A percentile compares a stretch with the other conserved stretches of the same genome.
Evolutionary conservation across 2,329 filamentous ascomycete species (phyloP).

Genomic region (Cercospora zeae-maydis): DNA sequence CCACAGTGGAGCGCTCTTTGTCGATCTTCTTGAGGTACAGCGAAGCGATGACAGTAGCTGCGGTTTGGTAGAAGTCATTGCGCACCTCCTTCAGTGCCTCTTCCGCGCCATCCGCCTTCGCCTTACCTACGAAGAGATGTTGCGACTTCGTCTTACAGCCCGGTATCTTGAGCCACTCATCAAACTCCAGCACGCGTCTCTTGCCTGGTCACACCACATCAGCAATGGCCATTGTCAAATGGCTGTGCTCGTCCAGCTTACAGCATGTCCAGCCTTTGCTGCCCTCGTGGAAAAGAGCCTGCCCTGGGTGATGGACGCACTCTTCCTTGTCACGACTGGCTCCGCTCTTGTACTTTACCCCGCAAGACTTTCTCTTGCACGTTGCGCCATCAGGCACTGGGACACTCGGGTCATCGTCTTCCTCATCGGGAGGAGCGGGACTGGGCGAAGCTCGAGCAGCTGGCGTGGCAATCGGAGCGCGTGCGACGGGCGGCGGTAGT

Average conservation of each 20-base stretch:
- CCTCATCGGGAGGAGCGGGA: conserved; percentile 66
- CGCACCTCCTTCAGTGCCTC: conserved; percentile 75
- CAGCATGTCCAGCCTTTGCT: conserved; percentile 98
- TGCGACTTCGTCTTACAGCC: conserved; percentile 78
- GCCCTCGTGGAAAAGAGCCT: conserved; percentile 93
- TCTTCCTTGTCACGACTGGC: conserved; percentile 64
- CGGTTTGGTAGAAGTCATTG: conserved; percentile 96
- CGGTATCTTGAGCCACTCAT: conserved; percentile 94
- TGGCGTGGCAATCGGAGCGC: conserved; percentile 28
- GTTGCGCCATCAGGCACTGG: conserved; percentile 69
- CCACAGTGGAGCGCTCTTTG: conserved; percentile 70
- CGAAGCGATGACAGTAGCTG: conserved; percentile 77
- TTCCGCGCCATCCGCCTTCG: conserved; percentile 58
- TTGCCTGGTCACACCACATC: conserved; percentile 48
- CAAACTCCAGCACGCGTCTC: conserved; percentile 88
- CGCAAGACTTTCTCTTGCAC: conserved; percentile 77
- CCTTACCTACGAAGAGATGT: conserved; percentile 79
- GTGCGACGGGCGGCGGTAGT: conserved; percentile 28
- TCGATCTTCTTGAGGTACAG: conserved; percentile 97
- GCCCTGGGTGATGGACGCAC: conserved; percentile 85
- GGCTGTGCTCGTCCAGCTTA: conserved; percentile 17
- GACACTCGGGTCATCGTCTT: conserved; percentile 76
- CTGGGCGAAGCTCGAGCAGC: conserved; percentile 40
- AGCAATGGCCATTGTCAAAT: neutral
- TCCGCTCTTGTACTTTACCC: conserved; percentile 60